Conservation (phyloP, 2,329 filamentous ascomycete genomes). For the Coleophoma eucalyptorum region DNA sequence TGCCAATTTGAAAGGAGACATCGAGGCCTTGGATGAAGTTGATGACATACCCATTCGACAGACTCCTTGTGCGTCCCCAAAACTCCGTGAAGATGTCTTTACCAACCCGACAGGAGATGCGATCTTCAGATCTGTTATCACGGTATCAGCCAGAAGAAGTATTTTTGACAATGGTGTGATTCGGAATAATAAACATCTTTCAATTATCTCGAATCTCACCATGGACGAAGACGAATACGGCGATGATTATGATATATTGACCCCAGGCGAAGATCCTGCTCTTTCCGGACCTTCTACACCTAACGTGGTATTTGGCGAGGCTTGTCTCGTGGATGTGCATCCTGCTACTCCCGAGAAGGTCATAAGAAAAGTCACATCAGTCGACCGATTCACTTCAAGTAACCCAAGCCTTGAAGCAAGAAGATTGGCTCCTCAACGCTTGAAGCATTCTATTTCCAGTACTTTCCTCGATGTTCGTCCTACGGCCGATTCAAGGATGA, state of each 20-base stretch:
- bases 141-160: neutral
- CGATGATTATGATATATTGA: conserved; percentile 9
- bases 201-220: neutral
- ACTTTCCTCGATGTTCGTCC: conserved; percentile 6
- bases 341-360: conserved; percentile 8
- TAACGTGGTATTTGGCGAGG: conserved; percentile 21
- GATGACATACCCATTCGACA: neutral
- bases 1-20: neutral
- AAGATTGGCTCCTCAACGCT: neutral
- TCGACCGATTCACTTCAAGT: conserved; percentile 11
- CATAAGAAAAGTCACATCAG: conserved; percentile 13
- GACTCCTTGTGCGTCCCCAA: neutral
- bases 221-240: conserved; percentile 3
- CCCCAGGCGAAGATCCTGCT: conserved; percentile 6
- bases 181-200: neutral
- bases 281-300: conserved; percentile 8
- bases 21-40: neutral
- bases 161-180: neutral
- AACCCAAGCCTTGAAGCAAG: conserved; percentile 3
- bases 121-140: neutral
- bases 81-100: neutral
- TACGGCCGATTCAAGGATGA: neutral
- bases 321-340: conserved; percentile 24
- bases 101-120: neutral
- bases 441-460: conserved; percentile 13